phyloP scores from a whole-genome alignment of 306 rosid genomes.

The Prunus mira region DNA sequence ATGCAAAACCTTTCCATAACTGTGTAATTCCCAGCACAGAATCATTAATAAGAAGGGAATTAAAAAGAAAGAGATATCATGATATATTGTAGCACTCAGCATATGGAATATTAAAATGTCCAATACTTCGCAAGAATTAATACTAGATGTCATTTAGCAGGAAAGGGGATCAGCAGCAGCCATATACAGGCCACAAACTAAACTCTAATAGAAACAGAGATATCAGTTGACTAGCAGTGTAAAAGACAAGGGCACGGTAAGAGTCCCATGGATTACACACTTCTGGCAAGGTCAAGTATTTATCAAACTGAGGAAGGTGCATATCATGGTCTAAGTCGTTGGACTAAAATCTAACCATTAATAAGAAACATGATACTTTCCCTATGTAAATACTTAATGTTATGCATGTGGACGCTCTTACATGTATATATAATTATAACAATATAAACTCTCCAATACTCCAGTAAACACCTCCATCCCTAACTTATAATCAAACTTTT shows the following conservation, averaged over 20 bases:
- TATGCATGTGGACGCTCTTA: not conserved
- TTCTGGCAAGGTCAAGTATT: not conserved
- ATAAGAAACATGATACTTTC: not conserved
- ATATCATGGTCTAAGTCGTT: not conserved
- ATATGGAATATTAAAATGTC: not conserved
- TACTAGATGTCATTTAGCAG: not conserved
- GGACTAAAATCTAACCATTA: not conserved
- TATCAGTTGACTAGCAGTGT: not conserved
- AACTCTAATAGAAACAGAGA: not conserved
- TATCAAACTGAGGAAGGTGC: not conserved
- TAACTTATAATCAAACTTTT: not conserved
- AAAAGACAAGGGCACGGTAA: not conserved
- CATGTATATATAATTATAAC: not conserved
- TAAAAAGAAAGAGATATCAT: not conserved
- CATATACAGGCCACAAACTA: not conserved
- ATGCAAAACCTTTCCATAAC: conserved; percentile 23
- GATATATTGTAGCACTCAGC: not conserved
- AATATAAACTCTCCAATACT: not conserved
- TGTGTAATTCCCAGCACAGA: not conserved
- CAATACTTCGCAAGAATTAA: not conserved
- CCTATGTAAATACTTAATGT: not conserved
- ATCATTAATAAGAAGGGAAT: not conserved
- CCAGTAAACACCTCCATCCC: not conserved
- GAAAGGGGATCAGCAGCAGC: not conserved
- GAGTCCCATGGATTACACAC: not conserved